Percentiles rank a stretch among this genome's conserved stretches.
Evolutionary conservation across 2,329 filamentous ascomycete species (phyloP).

Genomic region (Dactylellina parvicollis): DNA sequence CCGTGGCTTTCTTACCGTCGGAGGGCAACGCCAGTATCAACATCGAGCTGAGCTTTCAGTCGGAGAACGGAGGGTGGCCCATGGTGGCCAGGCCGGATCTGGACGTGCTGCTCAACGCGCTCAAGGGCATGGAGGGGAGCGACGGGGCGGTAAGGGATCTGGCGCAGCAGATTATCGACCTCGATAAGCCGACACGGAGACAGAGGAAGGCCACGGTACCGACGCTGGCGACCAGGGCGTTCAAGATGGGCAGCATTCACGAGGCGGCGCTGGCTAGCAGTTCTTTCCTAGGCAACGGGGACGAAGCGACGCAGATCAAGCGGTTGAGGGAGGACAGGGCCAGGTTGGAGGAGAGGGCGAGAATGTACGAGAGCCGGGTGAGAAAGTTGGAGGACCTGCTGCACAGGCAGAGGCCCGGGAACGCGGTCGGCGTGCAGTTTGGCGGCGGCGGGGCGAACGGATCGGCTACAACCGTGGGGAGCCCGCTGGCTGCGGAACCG

Average conservation of each 20-base stretch:
- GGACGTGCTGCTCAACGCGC: conserved; percentile 73
- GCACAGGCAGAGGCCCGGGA: conserved; percentile 76
- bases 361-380: conserved; percentile 87
- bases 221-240: conserved; percentile 61
- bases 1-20: conserved; percentile 68
- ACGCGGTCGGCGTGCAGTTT: conserved; percentile 61
- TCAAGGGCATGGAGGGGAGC: conserved; percentile 74
- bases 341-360: conserved; percentile 77
- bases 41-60: conserved; percentile 56
- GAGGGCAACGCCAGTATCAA: conserved; percentile 60
- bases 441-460: conserved; percentile 60
- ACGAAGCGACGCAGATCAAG: conserved; percentile 69
- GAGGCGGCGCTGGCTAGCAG: conserved; percentile 88
- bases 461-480: conserved; percentile 64
- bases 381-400: conserved; percentile 90
- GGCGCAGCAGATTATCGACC: conserved; percentile 77
- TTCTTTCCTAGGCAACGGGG: conserved; percentile 84
- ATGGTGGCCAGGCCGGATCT: conserved; percentile 78
- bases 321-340: conserved; percentile 84
- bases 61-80: conserved; percentile 80
- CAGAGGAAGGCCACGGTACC: conserved; percentile 68
- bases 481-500: conserved; percentile 62
- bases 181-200: conserved; percentile 74
- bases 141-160: conserved; percentile 76
- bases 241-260: conserved; percentile 95